Conservation (phyloP, 768 basidiomycete species). For the Terana coerulea region DNA sequence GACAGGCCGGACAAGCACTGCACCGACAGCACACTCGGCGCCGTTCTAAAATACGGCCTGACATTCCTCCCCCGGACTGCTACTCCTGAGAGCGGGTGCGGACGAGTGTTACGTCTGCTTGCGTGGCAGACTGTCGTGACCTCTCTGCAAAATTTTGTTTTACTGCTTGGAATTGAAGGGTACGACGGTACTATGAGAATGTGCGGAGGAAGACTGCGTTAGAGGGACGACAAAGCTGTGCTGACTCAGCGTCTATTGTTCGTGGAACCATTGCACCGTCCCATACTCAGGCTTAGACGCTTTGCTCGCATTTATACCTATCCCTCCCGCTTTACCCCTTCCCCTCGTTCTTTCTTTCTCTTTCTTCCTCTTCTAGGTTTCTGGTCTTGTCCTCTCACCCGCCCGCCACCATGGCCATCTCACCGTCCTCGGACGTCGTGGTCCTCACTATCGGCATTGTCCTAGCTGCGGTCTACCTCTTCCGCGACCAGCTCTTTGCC, state of each 20-base stretch:
- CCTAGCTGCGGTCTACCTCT: slow-evolving; percentile 77
- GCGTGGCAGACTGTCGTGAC: no score
- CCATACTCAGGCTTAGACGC: background rate
- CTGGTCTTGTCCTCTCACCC: background rate
- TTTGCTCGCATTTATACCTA: background rate
- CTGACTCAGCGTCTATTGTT: slow-evolving; percentile 6
- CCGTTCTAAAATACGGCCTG: background rate
- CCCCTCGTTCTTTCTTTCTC: slow-evolving; percentile 9
- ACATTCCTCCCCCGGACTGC: background rate
- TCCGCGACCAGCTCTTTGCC: slow-evolving; percentile 75
- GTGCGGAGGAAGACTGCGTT: background rate
- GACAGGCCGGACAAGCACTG: background rate
- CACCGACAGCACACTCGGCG: background rate
- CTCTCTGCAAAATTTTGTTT: no score
- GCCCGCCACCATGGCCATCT: slow-evolving; percentile 47
- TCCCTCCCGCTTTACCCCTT: slow-evolving; percentile 9
- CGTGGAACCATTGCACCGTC: slow-evolving; percentile 1
- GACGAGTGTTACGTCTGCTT: no score
- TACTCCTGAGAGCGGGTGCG: background rate
- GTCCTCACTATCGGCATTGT: slow-evolving; percentile 72
- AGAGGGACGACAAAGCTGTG: background rate
- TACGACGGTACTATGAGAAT: no score
- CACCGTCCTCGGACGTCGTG: slow-evolving; percentile 67
- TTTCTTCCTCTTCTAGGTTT: slow-evolving; percentile 3
- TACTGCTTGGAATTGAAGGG: no score